These are phyloP conservation scores for Suhomyces prunicola DNA, from an alignment of 805 yeast genomes.

Conservation along the genomic window DNA sequence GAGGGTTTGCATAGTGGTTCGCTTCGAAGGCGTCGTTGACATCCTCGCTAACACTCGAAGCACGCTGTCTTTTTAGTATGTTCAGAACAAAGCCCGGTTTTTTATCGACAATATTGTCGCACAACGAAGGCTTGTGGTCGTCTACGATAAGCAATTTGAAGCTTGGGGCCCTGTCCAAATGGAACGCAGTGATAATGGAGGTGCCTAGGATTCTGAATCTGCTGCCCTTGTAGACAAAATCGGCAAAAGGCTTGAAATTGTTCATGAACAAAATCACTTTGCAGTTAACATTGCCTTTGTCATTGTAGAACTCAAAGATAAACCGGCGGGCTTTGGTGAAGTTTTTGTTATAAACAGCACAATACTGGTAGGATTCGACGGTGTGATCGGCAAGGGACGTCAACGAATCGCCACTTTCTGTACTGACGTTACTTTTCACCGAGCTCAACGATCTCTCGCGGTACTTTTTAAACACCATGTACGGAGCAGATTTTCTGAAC, in stretches of 20 bases:
- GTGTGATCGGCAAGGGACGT: slow-evolving; percentile 10
- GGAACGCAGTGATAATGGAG: slow-evolving; percentile 27
- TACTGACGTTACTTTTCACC: slow-evolving; percentile 6
- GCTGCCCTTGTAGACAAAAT: slow-evolving; percentile 34
- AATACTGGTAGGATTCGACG: slow-evolving; percentile 31
- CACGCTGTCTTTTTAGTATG: slow-evolving; percentile 10
- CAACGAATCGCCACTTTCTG: slow-evolving; percentile 16
- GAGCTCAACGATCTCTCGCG: slow-evolving; percentile 29
- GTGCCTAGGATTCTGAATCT: slow-evolving; percentile 40
- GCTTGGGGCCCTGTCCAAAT: slow-evolving; percentile 28
- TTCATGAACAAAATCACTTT: slow-evolving; percentile 32
- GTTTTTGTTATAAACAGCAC: slow-evolving; percentile 30
- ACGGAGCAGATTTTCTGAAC: slow-evolving; percentile 34
- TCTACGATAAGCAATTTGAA: slow-evolving; percentile 35
- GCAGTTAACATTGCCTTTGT: slow-evolving; percentile 8
- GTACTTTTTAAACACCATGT: slow-evolving; percentile 29
- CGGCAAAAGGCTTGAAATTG: slow-evolving; percentile 36
- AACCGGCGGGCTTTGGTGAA: slow-evolving; percentile 26
- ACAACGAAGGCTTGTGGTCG: slow-evolving; percentile 30
- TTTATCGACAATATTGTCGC: slow-evolving; percentile 33
- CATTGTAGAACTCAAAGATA: slow-evolving; percentile 25
- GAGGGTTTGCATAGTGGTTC: slow-evolving; percentile 27
- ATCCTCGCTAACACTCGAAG: background rate
- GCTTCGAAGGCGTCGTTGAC: background rate
- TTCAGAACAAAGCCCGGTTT: slow-evolving; percentile 22